Evolutionary conservation across 148 eudicot genomes (phyloP).

Genomic region (Gaultheria prostrata): DNA sequence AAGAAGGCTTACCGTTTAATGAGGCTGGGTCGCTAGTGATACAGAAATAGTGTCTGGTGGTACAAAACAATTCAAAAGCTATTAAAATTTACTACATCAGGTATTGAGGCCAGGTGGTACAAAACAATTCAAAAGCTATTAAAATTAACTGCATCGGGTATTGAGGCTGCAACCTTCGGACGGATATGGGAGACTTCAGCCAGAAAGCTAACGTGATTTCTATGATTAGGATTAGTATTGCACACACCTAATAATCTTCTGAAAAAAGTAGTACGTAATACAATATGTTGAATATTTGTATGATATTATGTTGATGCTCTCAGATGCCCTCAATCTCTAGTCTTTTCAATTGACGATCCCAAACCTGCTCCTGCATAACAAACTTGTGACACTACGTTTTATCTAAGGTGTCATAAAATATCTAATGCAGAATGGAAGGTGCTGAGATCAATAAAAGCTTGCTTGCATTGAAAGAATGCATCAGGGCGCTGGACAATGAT

Average conservation of each 20-base stretch:
- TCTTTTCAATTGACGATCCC: neutral
- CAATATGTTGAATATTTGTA: neutral
- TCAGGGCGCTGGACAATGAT: slow-evolving; percentile 97
- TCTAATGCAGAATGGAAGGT: slow-evolving; percentile 79
- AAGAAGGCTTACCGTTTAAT: neutral
- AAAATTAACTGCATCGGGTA: neutral
- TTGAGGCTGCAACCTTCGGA: neutral
- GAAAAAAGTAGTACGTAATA: neutral
- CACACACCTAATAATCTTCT: neutral
- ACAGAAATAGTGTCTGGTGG: neutral
- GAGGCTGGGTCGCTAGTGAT: neutral
- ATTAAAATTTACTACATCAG: neutral
- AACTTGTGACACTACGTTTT: neutral
- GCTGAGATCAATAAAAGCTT: slow-evolving; percentile 99
- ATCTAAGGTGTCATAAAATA: slow-evolving; percentile 6
- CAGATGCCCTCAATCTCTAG: neutral
- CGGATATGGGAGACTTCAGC: neutral
- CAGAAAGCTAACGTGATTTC: neutral
- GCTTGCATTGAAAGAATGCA: slow-evolving; percentile 97
- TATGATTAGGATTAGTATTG: neutral
- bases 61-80: neutral
- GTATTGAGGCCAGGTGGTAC: neutral
- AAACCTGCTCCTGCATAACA: neutral
- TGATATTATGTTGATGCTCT: neutral
- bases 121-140: neutral